Base-by-base conservation (phyloP, 345 rosid genomes). In the Clarkia xantiana region DNA sequence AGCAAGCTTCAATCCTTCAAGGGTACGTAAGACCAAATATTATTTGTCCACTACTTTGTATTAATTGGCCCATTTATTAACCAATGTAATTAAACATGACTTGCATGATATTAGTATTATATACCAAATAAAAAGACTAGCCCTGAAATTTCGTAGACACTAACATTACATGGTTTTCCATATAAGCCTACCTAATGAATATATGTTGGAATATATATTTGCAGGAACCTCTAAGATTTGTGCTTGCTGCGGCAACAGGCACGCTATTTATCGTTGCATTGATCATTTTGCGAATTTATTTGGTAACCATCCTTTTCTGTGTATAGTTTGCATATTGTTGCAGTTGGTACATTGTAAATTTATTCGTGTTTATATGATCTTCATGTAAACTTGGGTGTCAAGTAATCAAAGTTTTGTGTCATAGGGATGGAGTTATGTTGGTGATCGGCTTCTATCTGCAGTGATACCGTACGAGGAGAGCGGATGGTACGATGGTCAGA, bases 401-500 rank as follows among this genome's bases (percentile, higher is more conserved):
- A 47, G 48, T 10, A 13, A 15, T 29, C 19, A 43, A 23, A 6
- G 1, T 14, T 18, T 14, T 19, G 43, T 45, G 36, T 42, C 12
- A 22, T 72, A 90, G 94, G 97, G 97, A 60, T 90, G 97, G 97
- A 90, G 91, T 63, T 90, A 86, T 45, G 91, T 86, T 42, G 97
- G 97, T 19, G 95, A 86, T 53, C 77, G 97, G 61, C 84, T 90
- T 58, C 81, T 90, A 51, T 79, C 97, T 15, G 97, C 97, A 2
- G 94, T 90, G 57, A 67, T 90, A 36, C 95, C 95, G 13, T 86
- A 90, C 41, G 97, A 90, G 74, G 97, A 90, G 75, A 90, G 79
- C 42, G 97, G 97, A 61, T 90, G 97, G 95, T 90, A 90, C 68
- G 94, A 90, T 52, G 97, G 95, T 17, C 97, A 86, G 65, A 90